Evolutionary conservation across 192 early-diverging fungal genomes (phyloP), one percentile per base, ranked within the genome.

Genomic region (Pilobolus umbonatus): DNA sequence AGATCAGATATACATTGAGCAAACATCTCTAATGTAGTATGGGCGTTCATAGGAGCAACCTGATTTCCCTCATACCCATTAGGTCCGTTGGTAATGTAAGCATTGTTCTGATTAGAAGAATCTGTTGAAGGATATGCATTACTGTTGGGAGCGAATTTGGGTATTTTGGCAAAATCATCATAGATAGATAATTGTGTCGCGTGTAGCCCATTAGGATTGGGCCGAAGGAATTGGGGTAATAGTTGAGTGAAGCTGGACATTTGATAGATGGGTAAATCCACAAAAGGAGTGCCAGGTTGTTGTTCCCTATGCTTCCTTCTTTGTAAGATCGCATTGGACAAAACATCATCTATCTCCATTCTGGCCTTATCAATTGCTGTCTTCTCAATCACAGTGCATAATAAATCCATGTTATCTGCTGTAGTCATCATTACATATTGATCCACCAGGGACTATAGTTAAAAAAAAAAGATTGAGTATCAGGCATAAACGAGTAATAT

Each of bases 321-420:
- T 31, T 76, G 82, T 26, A 75, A 49, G 55, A 83, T 94, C 17
- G 88, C 77, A 9, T 80, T 59, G 8, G 71, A 68, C 48, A 99
- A 74, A 11, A 76, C 66, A 46, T 93, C 85, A 72, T 96, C 93
- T 34, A 99, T 93, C 60, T 96, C 93, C 12, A 87, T 75, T 17
- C 89, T 77, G 1, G 93, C 91, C 57, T 95, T 95, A 68, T 96
- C 93, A 57, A 90, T 90, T 3, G 97, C 94, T 25, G 94, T 89
- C 69, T 94, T 92, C 70, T 99, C 94, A 57, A 96, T 90, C 22
- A 99, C 83, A 0, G 92, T 85, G 65, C 94, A 96, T 15, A 90
- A 91, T 21, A 96, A 74, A 40, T 99, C 97, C 54, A 98, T 67
- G 63, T 99, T 99, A 64, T 98, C 95, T 3, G 85, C 77, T 8